Conservation (phyloP, 129 eudicot genomes). For the Rutidosis leptorrhynchoides region DNA sequence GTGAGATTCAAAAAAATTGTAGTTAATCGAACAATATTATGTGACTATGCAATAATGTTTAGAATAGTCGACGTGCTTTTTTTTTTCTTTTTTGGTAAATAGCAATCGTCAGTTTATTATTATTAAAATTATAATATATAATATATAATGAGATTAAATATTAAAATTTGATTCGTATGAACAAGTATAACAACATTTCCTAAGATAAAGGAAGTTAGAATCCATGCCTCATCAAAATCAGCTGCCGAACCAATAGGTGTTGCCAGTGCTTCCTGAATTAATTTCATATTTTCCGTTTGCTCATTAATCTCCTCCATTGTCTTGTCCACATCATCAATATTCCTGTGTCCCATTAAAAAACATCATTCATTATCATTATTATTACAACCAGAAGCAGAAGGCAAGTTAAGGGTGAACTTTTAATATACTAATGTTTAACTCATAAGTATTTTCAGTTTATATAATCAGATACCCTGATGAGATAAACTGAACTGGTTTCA, state of each 20-base stretch:
- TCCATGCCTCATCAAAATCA: conserved; percentile 52
- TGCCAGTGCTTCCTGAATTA: conserved; percentile 54
- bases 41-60: not conserved
- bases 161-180: conserved; percentile 9
- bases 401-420: conserved; percentile 1
- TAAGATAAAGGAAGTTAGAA: not conserved
- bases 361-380: too few relatives aligned
- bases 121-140: too few relatives aligned
- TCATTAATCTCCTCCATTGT: conserved; percentile 65
- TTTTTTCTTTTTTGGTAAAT: too few relatives aligned
- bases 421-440: not conserved
- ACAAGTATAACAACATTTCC: too few relatives aligned
- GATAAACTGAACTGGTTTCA: not conserved
- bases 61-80: not conserved
- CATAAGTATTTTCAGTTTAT: not conserved
- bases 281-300: conserved; percentile 58
- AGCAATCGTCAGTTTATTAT: too few relatives aligned
- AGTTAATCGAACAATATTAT: not conserved
- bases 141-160: conserved; percentile 4
- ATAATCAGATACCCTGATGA: not conserved
- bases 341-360: conserved; percentile 28
- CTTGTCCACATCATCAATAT: conserved; percentile 55
- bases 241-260: conserved; percentile 63
- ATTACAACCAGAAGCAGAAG: conserved; percentile 9
- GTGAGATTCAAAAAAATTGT: not conserved